These are phyloP conservation scores for Dissophora globulifera DNA, from an alignment of 192 early-diverging fungal genomes.

Conservation along the genomic window DNA sequence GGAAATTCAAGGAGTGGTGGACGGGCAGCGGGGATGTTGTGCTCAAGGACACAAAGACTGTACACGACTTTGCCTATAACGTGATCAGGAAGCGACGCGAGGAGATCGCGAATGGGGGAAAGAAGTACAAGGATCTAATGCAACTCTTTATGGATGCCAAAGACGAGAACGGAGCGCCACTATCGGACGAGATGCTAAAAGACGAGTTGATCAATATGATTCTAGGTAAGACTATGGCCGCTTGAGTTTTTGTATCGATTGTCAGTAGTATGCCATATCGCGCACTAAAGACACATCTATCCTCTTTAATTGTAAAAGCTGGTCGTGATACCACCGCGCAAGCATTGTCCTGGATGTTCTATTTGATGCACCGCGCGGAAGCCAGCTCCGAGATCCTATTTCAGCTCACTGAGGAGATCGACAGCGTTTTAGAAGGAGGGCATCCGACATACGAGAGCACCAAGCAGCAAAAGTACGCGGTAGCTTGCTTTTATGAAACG, in stretches of 20 bases:
- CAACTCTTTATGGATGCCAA: slow-evolving; percentile 55
- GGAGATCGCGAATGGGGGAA: background rate
- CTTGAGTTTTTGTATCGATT: too few species aligned
- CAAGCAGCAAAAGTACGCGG: slow-evolving; percentile 42
- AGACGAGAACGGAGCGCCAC: slow-evolving; percentile 47
- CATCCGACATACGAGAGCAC: slow-evolving; percentile 22
- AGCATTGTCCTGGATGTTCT: slow-evolving; percentile 65
- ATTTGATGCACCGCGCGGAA: slow-evolving; percentile 37
- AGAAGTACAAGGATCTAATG: slow-evolving; percentile 45
- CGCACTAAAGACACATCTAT: too few species aligned
- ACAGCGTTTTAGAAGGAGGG: slow-evolving; percentile 5
- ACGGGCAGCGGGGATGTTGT: slow-evolving; percentile 21
- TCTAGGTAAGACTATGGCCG: too few species aligned
- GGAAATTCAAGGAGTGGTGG: slow-evolving; percentile 39
- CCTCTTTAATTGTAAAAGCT: background rate
- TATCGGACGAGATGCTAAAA: slow-evolving; percentile 54
- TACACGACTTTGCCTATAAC: slow-evolving; percentile 34
- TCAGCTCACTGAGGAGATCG: slow-evolving; percentile 46
- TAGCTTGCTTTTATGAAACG: slow-evolving; percentile 65
- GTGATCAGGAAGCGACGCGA: slow-evolving; percentile 34
- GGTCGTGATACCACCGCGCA: slow-evolving; percentile 68
- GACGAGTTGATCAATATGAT: slow-evolving; percentile 60
- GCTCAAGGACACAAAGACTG: slow-evolving; percentile 23
- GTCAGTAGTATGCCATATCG: too few species aligned
- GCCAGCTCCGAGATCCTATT: slow-evolving; percentile 38